A percentile compares a stretch with the other conserved stretches of the same genome.
These are phyloP conservation scores for Pugionium cornutum DNA, from an alignment of 345 rosid species.

Conservation along the genomic window DNA sequence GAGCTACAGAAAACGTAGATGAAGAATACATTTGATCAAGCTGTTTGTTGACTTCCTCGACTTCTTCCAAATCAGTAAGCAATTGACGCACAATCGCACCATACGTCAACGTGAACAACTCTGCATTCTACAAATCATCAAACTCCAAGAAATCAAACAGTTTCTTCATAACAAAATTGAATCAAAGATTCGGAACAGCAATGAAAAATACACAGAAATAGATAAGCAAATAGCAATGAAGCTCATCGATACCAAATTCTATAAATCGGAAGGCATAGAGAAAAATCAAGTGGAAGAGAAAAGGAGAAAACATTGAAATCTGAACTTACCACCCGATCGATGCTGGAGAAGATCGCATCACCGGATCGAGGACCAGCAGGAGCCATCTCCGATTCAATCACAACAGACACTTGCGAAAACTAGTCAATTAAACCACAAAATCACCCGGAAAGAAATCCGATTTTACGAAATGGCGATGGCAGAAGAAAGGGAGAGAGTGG, in stretches of 20 bases:
- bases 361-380: conserved; percentile 83
- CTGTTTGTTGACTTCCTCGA: conserved; percentile 94
- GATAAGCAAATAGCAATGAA: neutral
- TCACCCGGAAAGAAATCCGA: too few relatives aligned
- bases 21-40: conserved; percentile 82
- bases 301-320: neutral
- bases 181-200: neutral
- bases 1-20: neutral
- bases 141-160: conserved; percentile 15
- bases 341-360: conserved; percentile 85
- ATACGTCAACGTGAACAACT: conserved; percentile 87
- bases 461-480: too few relatives aligned
- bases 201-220: neutral
- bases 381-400: conserved; percentile 47
- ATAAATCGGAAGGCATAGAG: too few relatives aligned
- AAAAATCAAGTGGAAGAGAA: neutral
- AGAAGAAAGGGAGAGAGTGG: too few relatives aligned
- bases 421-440: neutral
- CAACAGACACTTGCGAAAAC: neutral
- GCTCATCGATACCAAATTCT: too few relatives aligned
- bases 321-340: conserved; percentile 74
- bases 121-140: conserved; percentile 65
- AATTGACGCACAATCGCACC: conserved; percentile 89
- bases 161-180: conserved; percentile 12
- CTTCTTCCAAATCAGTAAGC: conserved; percentile 94